phyloP scores from a whole-genome alignment of 1,284 basidiomycete species.

The Cryptococcus floricola region DNA sequence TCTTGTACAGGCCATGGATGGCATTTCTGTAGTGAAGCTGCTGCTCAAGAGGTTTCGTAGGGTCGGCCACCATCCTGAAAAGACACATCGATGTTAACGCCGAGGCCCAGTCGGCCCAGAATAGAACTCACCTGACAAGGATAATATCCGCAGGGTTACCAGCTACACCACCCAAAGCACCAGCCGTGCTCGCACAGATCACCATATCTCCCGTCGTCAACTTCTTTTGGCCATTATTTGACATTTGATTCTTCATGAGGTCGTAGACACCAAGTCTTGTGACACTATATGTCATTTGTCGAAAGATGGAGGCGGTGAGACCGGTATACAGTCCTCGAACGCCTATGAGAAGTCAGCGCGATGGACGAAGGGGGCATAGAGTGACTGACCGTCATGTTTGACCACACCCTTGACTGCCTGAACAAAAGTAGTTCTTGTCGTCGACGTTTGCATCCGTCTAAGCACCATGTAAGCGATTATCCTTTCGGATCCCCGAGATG shows the following conservation, averaged over 20 bases:
- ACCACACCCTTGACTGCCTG: constrained; percentile 30
- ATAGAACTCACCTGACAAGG: constrained; percentile 11
- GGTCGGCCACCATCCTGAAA: constrained; percentile 45
- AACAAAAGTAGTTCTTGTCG: constrained; percentile 31
- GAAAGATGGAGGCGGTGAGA: constrained; percentile 46
- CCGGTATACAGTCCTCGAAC: constrained; percentile 48
- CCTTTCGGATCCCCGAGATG: background rate
- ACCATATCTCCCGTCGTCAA: constrained; percentile 42
- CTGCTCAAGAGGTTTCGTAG: constrained; percentile 37
- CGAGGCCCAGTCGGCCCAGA: background rate
- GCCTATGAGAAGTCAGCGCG: constrained; percentile 22
- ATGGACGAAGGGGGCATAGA: background rate
- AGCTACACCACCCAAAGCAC: constrained; percentile 44
- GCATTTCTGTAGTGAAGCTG: constrained; percentile 48
- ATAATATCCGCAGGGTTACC: constrained; percentile 43
- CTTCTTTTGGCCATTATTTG: constrained; percentile 31
- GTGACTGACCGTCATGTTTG: constrained; percentile 30
- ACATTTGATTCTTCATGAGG: constrained; percentile 36
- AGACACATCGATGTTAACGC: background rate
- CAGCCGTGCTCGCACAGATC: constrained; percentile 38
- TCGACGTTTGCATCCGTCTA: constrained; percentile 47
- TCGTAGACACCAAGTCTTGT: constrained; percentile 48
- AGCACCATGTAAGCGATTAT: background rate
- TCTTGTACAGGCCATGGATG: constrained; percentile 50
- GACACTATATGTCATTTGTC: constrained; percentile 48